Percentiles rank a stretch among this genome's conserved stretches.
These are phyloP conservation scores for Calonectria hongkongensis DNA, from an alignment of 2,329 filamentous ascomycete genomes.

Conservation along the genomic window DNA sequence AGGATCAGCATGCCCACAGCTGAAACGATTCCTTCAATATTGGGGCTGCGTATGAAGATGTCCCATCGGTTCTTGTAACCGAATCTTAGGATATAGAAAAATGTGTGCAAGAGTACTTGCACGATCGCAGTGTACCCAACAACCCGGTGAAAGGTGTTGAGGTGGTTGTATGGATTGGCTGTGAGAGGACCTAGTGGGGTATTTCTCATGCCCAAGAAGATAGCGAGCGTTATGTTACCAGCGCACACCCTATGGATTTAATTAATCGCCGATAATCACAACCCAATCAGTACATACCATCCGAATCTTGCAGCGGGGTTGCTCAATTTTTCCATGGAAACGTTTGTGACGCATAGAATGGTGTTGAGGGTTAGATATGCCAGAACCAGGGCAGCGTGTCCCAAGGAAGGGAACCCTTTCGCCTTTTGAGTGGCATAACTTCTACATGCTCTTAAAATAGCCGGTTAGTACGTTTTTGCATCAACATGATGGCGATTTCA, in stretches of 20 bases:
- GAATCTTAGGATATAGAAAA: constrained; percentile 59
- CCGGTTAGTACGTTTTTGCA: neutral
- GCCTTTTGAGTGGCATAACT: constrained; percentile 16
- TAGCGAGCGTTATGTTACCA: constrained; percentile 62
- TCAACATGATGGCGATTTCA: neutral
- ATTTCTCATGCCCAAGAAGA: constrained; percentile 69
- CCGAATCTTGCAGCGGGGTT: constrained; percentile 48
- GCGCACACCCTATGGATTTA: constrained; percentile 63
- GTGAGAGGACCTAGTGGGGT: constrained; percentile 63
- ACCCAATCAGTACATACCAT: constrained; percentile 41
- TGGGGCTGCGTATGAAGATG: constrained; percentile 32
- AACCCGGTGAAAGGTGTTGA: constrained; percentile 68
- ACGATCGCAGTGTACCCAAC: constrained; percentile 65
- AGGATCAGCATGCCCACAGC: constrained; percentile 62
- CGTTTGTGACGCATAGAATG: constrained; percentile 1
- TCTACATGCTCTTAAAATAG: neutral
- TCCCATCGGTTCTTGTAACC: constrained; percentile 43
- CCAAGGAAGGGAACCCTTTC: constrained; percentile 26
- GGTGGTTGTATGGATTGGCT: constrained; percentile 62
- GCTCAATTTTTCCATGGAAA: constrained; percentile 9
- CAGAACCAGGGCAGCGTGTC: constrained; percentile 24
- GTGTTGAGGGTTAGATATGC: constrained; percentile 26
- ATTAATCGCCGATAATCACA: constrained; percentile 11
- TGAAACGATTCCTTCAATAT: constrained; percentile 49
- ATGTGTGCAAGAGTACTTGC: constrained; percentile 60